These are phyloP conservation scores for Albugo laibachii DNA, from an alignment of 352 stramenopile genomes.

Conservation along the genomic window DNA sequence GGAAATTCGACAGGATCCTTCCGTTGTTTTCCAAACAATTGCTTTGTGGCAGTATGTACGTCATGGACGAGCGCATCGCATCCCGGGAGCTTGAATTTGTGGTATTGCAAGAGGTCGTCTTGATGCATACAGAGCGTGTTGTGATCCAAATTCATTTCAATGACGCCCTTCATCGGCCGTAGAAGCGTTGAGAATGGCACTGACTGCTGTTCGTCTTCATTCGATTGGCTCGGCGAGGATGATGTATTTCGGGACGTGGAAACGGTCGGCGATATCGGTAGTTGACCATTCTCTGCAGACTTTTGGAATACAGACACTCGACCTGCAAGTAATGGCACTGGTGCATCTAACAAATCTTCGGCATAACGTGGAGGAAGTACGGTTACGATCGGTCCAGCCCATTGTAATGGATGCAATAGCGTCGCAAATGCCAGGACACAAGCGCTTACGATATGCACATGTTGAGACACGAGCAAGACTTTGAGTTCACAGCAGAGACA, in stretches of 20 bases:
- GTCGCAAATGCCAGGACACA: conserved; percentile 58
- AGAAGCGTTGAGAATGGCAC: conserved; percentile 26
- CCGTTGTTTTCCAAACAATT: conserved; percentile 31
- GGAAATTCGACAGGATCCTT: conserved; percentile 22
- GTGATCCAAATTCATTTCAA: conserved; percentile 69
- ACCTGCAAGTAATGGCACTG: conserved; percentile 58
- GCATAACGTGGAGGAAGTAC: conserved; percentile 40
- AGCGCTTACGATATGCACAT: conserved; percentile 53
- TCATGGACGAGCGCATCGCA: conserved; percentile 55
- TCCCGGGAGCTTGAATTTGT: conserved; percentile 54
- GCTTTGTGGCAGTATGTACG: conserved; percentile 23
- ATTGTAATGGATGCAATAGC: conserved; percentile 42
- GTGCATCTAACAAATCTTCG: conserved; percentile 42
- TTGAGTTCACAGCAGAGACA: conserved; percentile 60
- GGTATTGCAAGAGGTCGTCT: conserved; percentile 45
- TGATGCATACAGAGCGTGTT: conserved; percentile 60
- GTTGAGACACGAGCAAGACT: conserved; percentile 50
- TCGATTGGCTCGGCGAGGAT: too few relatives aligned
- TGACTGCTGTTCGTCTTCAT: too few relatives aligned
- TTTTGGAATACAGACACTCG: conserved; percentile 23
- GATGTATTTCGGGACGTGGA: too few relatives aligned
- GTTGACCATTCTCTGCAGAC: conserved; percentile 1
- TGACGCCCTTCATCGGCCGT: conserved; percentile 38
- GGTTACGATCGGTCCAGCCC: conserved; percentile 55
- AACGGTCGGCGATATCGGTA: too few relatives aligned